These are phyloP conservation scores for Bolboschoenus planiculmis DNA, from an alignment of 176 grass and related monocot genomes.

Conservation along the genomic window DNA sequence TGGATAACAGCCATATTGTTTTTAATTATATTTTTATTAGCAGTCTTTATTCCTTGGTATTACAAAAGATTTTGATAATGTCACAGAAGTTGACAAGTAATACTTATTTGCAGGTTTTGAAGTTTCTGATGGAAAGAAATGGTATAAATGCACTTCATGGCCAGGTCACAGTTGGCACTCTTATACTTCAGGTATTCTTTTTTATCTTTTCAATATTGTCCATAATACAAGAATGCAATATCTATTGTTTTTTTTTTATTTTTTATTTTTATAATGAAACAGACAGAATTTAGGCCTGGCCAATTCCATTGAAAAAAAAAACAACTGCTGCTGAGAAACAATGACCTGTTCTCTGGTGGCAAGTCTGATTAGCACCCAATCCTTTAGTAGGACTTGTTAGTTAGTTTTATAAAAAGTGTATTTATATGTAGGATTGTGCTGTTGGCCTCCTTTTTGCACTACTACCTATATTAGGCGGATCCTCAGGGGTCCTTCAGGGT, in stretches of 20 bases:
- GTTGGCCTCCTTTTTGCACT: slow-evolving; percentile 97
- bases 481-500: slow-evolving; percentile 88
- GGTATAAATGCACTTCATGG: slow-evolving; percentile 95
- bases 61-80: neutral
- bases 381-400: neutral
- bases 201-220: neutral
- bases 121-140: slow-evolving; percentile 98
- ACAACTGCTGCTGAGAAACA: neutral
- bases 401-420: slow-evolving; percentile 16
- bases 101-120: slow-evolving; percentile 62
- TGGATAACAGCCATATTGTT: neutral
- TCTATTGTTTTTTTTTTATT: neutral
- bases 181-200: slow-evolving; percentile 82
- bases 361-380: neutral
- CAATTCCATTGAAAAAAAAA: neutral
- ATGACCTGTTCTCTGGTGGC: neutral
- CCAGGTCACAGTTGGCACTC: slow-evolving; percentile 92
- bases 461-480: slow-evolving; percentile 87
- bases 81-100: neutral
- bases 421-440: slow-evolving; percentile 77
- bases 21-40: neutral
- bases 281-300: neutral
- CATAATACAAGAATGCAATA: neutral
- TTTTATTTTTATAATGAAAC: neutral
- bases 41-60: neutral